Evolutionary conservation across 169 alveolate species (phyloP), one percentile per base, ranked within the genome.

Genomic region (Toxoplasma gondii): DNA sequence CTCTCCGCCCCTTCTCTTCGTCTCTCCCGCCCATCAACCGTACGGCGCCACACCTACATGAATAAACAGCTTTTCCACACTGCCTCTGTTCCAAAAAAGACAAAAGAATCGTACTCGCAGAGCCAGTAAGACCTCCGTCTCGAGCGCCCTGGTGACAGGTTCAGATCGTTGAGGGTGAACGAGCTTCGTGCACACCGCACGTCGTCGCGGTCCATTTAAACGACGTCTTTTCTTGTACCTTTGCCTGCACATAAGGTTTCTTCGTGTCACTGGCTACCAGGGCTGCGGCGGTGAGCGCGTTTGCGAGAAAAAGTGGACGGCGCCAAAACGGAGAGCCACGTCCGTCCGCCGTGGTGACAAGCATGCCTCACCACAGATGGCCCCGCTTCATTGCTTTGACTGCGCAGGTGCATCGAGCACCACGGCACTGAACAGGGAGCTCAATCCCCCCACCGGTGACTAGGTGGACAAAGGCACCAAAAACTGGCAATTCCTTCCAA

Each of bases 221-320:
- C 31, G 17, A 54, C 17, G 69, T 54, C 69, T 12, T 54, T 12
- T 24, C 31, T 24, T 24, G 69, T 24, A 17, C 69, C 69, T 54
- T 29, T 24, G 34, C 78, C 78, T 64, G 58, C 22, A 17, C 22
- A 49, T 49, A 49, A 49, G 0, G 4, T 39, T 39, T 39, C 41
- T 39, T 39, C 41, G 87, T 78, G 39, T 78, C 87, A 16, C 34
- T 78, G 87, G 87, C 87, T 78, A 34, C 87, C 87, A 78, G 87
- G 87, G 87, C 87, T 78, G 87, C 87, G 34, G 87, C 87, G 87
- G 87, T 27, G 45, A 78, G 0, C 78, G 36, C 78, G 34, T 64
- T 19, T 31, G 36, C 78, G 78, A 29, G 78, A 64, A 64, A 64
- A 64, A 64, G 78, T 64, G 78, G 78, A 29, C 78, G 1, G 34